Percentiles rank a stretch among this genome's conserved stretches.
Conservation (phyloP, 495 filamentous ascomycete species). For the Penicillium soppii region DNA sequence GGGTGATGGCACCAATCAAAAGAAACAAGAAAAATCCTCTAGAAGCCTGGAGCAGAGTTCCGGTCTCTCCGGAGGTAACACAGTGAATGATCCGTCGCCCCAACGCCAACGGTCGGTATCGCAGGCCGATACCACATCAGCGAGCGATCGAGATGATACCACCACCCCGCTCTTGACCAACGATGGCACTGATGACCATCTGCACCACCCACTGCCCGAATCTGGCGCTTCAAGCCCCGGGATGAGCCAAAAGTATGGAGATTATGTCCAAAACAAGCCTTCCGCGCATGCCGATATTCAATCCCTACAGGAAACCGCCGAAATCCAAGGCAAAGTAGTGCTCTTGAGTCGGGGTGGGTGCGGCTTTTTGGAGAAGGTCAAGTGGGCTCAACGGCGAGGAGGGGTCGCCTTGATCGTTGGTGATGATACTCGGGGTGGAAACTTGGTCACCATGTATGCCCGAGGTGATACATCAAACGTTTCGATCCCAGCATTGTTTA, state of each 20-base stretch:
- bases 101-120: slow-evolving; percentile 26
- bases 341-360: slow-evolving; percentile 89
- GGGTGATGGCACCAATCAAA: slow-evolving; percentile 54
- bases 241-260: slow-evolving; percentile 37
- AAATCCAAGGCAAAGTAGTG: slow-evolving; percentile 91
- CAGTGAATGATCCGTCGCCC: slow-evolving; percentile 23
- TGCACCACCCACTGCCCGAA: slow-evolving; percentile 65
- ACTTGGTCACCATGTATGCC: slow-evolving; percentile 94
- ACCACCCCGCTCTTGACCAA: slow-evolving; percentile 40
- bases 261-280: slow-evolving; percentile 43
- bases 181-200: slow-evolving; percentile 91
- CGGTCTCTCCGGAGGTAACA: slow-evolving; percentile 27
- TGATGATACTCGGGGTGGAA: slow-evolving; percentile 82
- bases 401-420: slow-evolving; percentile 90
- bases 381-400: slow-evolving; percentile 91
- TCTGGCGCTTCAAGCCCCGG: slow-evolving; percentile 35
- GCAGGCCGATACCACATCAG: slow-evolving; percentile 22
- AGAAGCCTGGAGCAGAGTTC: slow-evolving; percentile 28
- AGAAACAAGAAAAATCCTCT: slow-evolving; percentile 26
- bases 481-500: slow-evolving; percentile 91
- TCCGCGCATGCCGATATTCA: slow-evolving; percentile 86
- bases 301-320: slow-evolving; percentile 88
- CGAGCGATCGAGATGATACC: slow-evolving; percentile 19
- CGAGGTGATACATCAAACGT: slow-evolving; percentile 91
- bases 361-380: slow-evolving; percentile 94